Percentiles rank a stretch among this genome's conserved stretches.
phyloP scores from a whole-genome alignment of 176 grass and related monocot species.

The Otatea glauca region DNA sequence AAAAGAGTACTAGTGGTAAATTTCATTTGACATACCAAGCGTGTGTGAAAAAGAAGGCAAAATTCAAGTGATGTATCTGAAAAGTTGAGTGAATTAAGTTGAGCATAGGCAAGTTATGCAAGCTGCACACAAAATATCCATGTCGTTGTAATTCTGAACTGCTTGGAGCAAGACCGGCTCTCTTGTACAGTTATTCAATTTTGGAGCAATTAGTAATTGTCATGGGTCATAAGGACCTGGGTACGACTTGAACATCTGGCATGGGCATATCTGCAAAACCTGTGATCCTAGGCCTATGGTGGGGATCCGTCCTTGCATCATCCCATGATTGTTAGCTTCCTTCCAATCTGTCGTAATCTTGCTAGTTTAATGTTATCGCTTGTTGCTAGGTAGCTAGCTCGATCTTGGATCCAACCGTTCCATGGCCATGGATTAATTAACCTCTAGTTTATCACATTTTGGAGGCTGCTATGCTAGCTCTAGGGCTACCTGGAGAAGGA shows the following conservation, averaged over 20 bases:
- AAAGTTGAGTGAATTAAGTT: too few relatives aligned
- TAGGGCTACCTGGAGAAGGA: background rate
- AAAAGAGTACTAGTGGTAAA: background rate
- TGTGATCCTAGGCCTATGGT: background rate
- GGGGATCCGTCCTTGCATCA: background rate
- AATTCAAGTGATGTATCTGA: background rate
- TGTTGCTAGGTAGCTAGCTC: background rate
- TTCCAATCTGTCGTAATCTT: constrained; percentile 11
- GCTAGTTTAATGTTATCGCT: background rate
- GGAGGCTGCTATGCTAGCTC: background rate
- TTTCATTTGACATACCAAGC: background rate
- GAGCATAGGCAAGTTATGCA: too few relatives aligned
- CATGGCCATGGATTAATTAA: background rate
- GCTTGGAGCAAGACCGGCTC: too few relatives aligned
- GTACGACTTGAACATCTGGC: background rate
- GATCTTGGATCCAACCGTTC: background rate
- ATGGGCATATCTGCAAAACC: background rate
- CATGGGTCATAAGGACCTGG: background rate
- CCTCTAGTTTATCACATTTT: background rate
- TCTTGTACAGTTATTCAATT: background rate
- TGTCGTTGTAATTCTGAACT: too few relatives aligned
- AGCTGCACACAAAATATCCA: too few relatives aligned
- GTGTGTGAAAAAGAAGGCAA: too few relatives aligned
- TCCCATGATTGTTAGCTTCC: constrained; percentile 10
- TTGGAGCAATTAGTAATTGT: background rate